These are phyloP conservation scores for Cutaneotrichosporon spelunceum DNA, from an alignment of 1,284 basidiomycete species.

Conservation along the genomic window DNA sequence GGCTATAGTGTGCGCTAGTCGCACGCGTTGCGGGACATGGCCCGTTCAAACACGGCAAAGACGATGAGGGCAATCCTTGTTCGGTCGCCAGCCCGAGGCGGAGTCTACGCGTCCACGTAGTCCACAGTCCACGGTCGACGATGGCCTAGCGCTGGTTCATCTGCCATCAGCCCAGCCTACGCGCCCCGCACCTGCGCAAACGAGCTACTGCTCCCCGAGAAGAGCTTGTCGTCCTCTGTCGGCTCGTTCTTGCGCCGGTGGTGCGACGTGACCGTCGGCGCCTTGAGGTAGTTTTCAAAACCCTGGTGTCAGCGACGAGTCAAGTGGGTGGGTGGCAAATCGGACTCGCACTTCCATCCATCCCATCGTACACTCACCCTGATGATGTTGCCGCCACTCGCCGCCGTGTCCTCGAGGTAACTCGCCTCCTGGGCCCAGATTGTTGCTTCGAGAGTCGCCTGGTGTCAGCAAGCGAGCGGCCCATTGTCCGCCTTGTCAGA, in stretches of 20 bases:
- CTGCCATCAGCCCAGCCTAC: background rate
- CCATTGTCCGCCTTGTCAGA: background rate
- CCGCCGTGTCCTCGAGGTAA: slow-evolving; percentile 52
- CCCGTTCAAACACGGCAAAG: too few species aligned
- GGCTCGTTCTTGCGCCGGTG: slow-evolving; percentile 42
- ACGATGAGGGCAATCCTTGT: too few species aligned
- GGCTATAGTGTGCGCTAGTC: too few species aligned
- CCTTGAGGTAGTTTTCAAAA: slow-evolving; percentile 54
- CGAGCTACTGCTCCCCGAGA: slow-evolving; percentile 49
- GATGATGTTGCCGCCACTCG: slow-evolving; percentile 52
- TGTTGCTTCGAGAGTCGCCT: slow-evolving; percentile 53
- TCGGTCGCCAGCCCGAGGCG: too few species aligned
- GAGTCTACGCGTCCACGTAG: too few species aligned
- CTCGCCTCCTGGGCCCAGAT: slow-evolving; percentile 55
- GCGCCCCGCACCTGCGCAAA: slow-evolving; percentile 41
- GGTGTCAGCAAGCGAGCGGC: too few species aligned
- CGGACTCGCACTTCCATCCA: background rate
- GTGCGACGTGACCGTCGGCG: slow-evolving; percentile 33
- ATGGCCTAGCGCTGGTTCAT: background rate
- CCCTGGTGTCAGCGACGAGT: slow-evolving; percentile 47
- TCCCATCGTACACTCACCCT: slow-evolving; percentile 36
- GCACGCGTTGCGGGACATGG: too few species aligned
- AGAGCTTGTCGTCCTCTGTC: slow-evolving; percentile 50
- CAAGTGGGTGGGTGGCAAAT: background rate
- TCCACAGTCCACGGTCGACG: background rate